Base-by-base conservation (phyloP, 768 basidiomycete species). In the Leccinum boreale region DNA sequence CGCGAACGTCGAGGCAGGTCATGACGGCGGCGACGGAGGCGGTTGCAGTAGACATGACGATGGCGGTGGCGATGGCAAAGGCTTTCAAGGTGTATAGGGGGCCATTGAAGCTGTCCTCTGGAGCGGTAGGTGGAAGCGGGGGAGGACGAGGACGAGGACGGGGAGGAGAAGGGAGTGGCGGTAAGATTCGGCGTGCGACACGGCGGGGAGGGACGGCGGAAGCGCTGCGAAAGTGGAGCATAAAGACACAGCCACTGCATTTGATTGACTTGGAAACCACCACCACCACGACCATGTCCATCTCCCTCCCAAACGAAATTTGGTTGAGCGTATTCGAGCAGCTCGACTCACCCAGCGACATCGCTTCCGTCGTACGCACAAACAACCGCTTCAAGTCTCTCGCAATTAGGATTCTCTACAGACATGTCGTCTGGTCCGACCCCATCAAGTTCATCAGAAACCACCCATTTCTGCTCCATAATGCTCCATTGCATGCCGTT, bases 11-110 rank as follows among this genome's bases (percentile, higher is more conserved):
- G 53, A 88, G 68, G 47, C 74, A 73, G 12, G 72, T 67, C 69
- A 84, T 81, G 28, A 88, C 76, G 1, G 79, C 78, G 63, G 74
- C 78, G 3, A 83, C 71, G 5, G 81, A 68, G 0, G 68, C 73
- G 5, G 75, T 68, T 0, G 81, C 86, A 24, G 80, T 75, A 3
- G 77, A 69, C 0, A 78, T 63, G 24, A 89, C 87, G 33, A 87
- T 64, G 10, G 79, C 65, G 0, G 89, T 90, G 4, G 89, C 86
- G 44, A 89, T 78, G 3, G 79, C 75, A 42, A 91, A 84, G 0
- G 88, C 89, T 62, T 86, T 87, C 5, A 81, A 73, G 1, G 81
- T 79, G 61, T 84, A 79, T 2, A 87, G 56, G 0, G 80, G 80
- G 0, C 77, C 81, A 47, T 81, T 82, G 62, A 80, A 79, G 36